Evolutionary conservation across 768 basidiomycete genomes (phyloP).

Genomic region (Tylopilus sp.): DNA sequence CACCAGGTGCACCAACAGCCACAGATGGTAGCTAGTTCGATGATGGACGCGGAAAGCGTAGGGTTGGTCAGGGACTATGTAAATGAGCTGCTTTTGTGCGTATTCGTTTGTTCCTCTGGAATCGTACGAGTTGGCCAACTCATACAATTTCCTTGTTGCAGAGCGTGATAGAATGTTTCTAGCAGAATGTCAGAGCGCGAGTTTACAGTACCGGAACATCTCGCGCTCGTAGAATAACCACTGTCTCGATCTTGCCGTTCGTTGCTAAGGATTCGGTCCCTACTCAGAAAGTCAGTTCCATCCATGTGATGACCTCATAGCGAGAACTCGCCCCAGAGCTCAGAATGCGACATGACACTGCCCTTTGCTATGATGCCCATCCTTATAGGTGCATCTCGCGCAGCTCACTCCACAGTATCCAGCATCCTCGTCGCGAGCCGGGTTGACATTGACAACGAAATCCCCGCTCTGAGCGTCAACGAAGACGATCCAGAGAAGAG

Average conservation of each 20-base stretch:
- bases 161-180: constrained; percentile 74
- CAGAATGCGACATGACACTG: neutral
- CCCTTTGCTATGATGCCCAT: constrained; percentile 45
- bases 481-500: no score
- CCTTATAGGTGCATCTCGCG: constrained; percentile 43
- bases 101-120: constrained; percentile 5
- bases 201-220: constrained; percentile 76
- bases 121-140: neutral
- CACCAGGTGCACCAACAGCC: no score
- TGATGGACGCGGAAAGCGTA: constrained; percentile 88
- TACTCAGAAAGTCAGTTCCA: no score
- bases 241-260: neutral
- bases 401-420: constrained; percentile 53
- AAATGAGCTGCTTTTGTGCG: constrained; percentile 80
- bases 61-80: constrained; percentile 82
- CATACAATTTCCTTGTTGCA: constrained; percentile 68
- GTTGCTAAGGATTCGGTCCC: no score
- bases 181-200: constrained; percentile 74
- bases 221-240: constrained; percentile 55
- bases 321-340: neutral
- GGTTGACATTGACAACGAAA: constrained; percentile 34
- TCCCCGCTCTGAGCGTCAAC: constrained; percentile 48
- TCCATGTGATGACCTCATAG: constrained; percentile 10
- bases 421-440: constrained; percentile 46
- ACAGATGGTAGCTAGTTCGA: constrained; percentile 82